phyloP scores from a whole-genome alignment of 202 grass and related monocot genomes.

The Schoenoplectus triqueter region DNA sequence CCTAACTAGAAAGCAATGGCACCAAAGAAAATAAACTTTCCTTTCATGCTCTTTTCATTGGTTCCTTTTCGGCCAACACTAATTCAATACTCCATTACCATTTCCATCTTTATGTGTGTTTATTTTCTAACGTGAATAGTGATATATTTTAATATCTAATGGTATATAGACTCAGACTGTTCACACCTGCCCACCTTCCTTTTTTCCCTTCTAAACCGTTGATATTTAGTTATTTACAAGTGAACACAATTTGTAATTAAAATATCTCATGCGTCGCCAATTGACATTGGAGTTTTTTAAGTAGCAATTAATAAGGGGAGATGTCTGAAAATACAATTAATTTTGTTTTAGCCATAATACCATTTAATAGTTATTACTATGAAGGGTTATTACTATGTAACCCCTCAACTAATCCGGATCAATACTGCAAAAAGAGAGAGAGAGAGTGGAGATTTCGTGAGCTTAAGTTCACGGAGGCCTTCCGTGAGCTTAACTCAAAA shows the following conservation, averaged over 20 bases:
- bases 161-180: neutral
- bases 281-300: neutral
- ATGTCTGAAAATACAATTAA: neutral
- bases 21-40: conserved; percentile 28
- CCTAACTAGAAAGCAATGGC: conserved; percentile 27
- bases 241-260: neutral
- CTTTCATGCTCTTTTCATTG: conserved; percentile 40
- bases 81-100: conserved; percentile 1
- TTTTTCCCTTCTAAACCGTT: neutral
- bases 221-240: neutral
- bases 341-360: conserved; percentile 13
- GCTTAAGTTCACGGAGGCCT: no score
- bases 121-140: neutral
- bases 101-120: neutral
- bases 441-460: no score
- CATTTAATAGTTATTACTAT: neutral
- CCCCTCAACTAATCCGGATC: neutral
- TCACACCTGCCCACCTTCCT: neutral
- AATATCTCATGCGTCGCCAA: neutral
- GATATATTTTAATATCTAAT: conserved; percentile 15
- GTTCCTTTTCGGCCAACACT: conserved; percentile 24
- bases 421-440: neutral
- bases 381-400: neutral
- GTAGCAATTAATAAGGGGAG: neutral
- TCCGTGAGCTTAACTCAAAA: no score